Conservation (phyloP, 2,329 filamentous ascomycete genomes). For the Byssochlamys sp. region DNA sequence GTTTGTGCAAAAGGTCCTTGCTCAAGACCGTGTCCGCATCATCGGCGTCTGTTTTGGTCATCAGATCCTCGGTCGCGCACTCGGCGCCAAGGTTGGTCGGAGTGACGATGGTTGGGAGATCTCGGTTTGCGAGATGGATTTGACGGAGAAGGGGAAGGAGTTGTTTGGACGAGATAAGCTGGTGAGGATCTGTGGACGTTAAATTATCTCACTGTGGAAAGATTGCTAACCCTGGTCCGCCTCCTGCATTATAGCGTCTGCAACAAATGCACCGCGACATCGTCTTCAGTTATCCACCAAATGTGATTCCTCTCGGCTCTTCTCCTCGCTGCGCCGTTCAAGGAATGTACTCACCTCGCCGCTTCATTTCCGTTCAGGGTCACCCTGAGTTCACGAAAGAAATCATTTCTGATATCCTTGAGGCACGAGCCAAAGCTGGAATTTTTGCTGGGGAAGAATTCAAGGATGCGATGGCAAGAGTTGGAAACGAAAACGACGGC, state of each 20-base stretch:
- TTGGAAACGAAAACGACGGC: conserved; percentile 64
- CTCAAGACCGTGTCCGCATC: conserved; percentile 55
- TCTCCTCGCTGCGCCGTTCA: conserved; percentile 64
- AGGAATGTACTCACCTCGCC: conserved; percentile 61
- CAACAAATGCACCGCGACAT: conserved; percentile 83
- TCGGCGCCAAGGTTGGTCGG: conserved; percentile 57
- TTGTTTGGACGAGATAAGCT: conserved; percentile 59
- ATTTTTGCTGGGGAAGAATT: conserved; percentile 62
- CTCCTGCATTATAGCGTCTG: conserved; percentile 31
- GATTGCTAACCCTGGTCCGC: conserved; percentile 1
- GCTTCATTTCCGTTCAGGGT: conserved; percentile 68
- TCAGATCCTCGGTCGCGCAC: conserved; percentile 67
- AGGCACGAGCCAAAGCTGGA: conserved; percentile 54
- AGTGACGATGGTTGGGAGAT: conserved; percentile 70
- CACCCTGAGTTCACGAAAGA: conserved; percentile 72
- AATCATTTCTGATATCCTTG: conserved; percentile 55
- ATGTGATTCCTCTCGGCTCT: conserved; percentile 53
- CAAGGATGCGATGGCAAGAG: conserved; percentile 57
- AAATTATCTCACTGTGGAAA: not conserved
- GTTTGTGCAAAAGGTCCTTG: conserved; percentile 53
- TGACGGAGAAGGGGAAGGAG: conserved; percentile 61
- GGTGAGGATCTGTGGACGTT: conserved; percentile 31
- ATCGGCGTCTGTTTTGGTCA: conserved; percentile 81
- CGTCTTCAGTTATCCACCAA: conserved; percentile 54
- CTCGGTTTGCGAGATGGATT: conserved; percentile 58